Evolutionary conservation across 768 basidiomycete species (phyloP), one percentile per base, ranked within the genome.

Genomic region (Gloeopeniophorella convolvens): DNA sequence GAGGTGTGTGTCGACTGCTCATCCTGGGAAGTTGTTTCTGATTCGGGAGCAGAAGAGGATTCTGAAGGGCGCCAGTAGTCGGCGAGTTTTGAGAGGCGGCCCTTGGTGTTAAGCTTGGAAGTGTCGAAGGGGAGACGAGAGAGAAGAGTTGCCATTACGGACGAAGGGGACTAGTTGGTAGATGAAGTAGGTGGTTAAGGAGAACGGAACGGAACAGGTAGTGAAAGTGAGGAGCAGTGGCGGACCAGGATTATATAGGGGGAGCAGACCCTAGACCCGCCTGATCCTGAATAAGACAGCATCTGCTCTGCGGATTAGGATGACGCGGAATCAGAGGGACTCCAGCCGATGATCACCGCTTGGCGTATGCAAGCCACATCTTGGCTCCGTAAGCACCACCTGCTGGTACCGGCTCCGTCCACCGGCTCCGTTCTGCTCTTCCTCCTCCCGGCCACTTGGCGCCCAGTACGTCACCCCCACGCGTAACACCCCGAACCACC

Each of bases 51-150:
- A n/a, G n/a, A n/a, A n/a, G n/a, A n/a, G n/a, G n/a, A n/a, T n/a
- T 40, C 13, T 24, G 39, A n/a, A 10, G 21, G 8, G 0, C 39
- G 39, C 39, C 39, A 40, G 11, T 43, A 48, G 12, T 43, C 51
- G 18, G 18, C 42, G 10, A 52, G 40, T n/a, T 24, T 42, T n/a
- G 46, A 31, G 24, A 48, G 18, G 13, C 20, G 26, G 13, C 40
- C 32, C 26, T 20, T 37, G 24, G 21, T 3, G 12, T 32, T 42
- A n/a, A 51, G 28, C 5, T 16, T 5, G 4, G 51, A 36, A 4
- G 51, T 31, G 21, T 54, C 52, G 30, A 54, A 54, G 3, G 46
- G 42, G 18, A 53, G 5, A 23, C 51, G 45, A 3, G 52, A 54
- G 28, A 54, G 12, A 12, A 54, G 35, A 6, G 52, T 44, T 15